These are phyloP conservation scores for Penicillium lividum DNA, from an alignment of 495 filamentous ascomycete species.

Conservation along the genomic window DNA sequence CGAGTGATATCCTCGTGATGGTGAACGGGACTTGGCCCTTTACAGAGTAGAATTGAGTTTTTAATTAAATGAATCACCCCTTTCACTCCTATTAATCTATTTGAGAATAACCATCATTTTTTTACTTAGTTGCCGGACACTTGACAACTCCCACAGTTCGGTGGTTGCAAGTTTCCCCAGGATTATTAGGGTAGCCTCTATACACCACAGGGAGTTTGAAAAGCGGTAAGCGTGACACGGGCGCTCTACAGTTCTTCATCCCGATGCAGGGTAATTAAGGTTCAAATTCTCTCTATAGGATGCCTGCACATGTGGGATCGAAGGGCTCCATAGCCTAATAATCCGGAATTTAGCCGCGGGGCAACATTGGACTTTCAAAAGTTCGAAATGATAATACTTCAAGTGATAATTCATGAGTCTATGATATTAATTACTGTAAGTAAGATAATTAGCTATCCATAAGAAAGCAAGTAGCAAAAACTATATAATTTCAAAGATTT, in stretches of 20 bases:
- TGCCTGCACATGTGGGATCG: background rate
- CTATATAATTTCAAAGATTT: background rate
- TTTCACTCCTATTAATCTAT: background rate
- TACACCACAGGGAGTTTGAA: background rate
- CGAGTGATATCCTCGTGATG: background rate
- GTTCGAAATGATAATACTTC: too few species aligned
- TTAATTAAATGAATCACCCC: background rate
- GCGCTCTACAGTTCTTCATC: conserved; percentile 9
- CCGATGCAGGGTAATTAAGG: conserved; percentile 5
- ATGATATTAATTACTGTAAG: background rate
- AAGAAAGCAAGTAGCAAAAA: background rate
- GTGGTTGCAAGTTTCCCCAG: background rate
- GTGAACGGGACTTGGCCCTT: background rate
- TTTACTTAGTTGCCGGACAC: background rate
- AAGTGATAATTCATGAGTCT: background rate
- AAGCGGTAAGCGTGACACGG: background rate
- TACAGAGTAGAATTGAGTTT: background rate
- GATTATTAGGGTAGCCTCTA: background rate
- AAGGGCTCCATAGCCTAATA: conserved; percentile 15
- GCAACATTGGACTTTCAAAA: background rate
- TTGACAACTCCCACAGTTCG: background rate
- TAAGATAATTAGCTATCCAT: background rate
- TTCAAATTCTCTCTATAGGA: background rate
- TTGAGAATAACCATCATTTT: background rate
- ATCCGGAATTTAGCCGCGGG: conserved; percentile 4